Evolutionary conservation across 352 stramenopile species (phyloP).

Genomic region (Phytophthora pseudosyringae): DNA sequence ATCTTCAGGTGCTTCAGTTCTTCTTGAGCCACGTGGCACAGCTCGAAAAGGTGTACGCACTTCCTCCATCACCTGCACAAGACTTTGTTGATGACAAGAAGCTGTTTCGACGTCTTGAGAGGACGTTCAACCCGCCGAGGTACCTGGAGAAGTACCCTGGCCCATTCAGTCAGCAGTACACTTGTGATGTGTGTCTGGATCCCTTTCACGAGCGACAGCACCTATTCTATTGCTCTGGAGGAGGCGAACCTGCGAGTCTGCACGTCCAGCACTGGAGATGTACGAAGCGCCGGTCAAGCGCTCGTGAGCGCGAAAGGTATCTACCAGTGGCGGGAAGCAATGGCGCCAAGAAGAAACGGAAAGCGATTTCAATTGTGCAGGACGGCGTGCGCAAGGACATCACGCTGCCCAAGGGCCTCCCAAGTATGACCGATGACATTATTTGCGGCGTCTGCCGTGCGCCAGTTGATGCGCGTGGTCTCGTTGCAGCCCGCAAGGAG

Average conservation of each 20-base stretch:
- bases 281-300: constrained; percentile 60
- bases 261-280: constrained; percentile 85
- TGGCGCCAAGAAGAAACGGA: constrained; percentile 64
- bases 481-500: constrained; percentile 65
- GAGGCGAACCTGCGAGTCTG: constrained; percentile 33
- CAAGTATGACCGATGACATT: constrained; percentile 55
- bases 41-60: constrained; percentile 61
- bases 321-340: constrained; percentile 17
- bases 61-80: constrained; percentile 22
- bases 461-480: constrained; percentile 54
- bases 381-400: constrained; percentile 67
- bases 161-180: constrained; percentile 59
- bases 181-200: constrained; percentile 70
- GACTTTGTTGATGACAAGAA: constrained; percentile 57
- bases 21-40: constrained; percentile 73
- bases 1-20: constrained; percentile 73
- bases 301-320: constrained; percentile 34
- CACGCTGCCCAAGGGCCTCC: constrained; percentile 56
- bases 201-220: constrained; percentile 81
- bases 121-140: constrained; percentile 57
- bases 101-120: constrained; percentile 56
- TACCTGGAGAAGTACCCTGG: constrained; percentile 66
- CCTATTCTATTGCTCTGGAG: constrained; percentile 69
- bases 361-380: constrained; percentile 54
- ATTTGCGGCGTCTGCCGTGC: constrained; percentile 65